phyloP scores from a whole-genome alignment of 1,284 basidiomycete species.

The Phlebopus sp. region DNA sequence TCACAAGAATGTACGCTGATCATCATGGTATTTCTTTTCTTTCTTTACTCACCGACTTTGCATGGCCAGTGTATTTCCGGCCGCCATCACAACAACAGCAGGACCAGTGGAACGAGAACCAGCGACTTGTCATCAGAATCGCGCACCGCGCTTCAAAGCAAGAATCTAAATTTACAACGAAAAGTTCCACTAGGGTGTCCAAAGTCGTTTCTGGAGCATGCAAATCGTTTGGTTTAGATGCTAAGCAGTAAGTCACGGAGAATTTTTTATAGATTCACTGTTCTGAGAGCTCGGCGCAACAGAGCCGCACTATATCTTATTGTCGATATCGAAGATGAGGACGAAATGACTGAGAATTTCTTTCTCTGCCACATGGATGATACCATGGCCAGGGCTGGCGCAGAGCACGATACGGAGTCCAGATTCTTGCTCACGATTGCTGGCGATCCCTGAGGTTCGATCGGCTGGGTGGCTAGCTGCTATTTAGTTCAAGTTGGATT shows the following conservation, averaged over 20 bases:
- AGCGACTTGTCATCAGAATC: slow-evolving; percentile 34
- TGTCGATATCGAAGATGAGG: slow-evolving; percentile 23
- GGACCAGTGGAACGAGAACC: slow-evolving; percentile 6
- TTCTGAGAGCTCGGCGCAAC: background rate
- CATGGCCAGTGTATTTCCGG: slow-evolving; percentile 3
- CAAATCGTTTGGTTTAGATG: slow-evolving; percentile 40
- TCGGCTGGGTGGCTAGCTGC: background rate
- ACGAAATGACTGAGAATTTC: slow-evolving; percentile 17
- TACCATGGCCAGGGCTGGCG: slow-evolving; percentile 30
- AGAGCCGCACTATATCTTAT: slow-evolving; percentile 29
- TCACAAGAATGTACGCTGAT: slow-evolving; percentile 12
- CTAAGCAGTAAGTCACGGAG: slow-evolving; percentile 25
- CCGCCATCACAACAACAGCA: slow-evolving; percentile 2
- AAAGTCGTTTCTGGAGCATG: slow-evolving; percentile 44
- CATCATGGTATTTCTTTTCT: background rate
- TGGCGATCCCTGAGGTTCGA: slow-evolving; percentile 16
- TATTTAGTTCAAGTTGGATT: background rate
- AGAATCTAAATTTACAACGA: slow-evolving; percentile 42
- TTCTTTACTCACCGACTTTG: background rate
- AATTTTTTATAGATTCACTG: background rate
- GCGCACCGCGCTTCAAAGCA: slow-evolving; percentile 29
- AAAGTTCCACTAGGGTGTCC: slow-evolving; percentile 39
- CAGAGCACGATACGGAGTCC: slow-evolving; percentile 19
- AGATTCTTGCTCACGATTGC: slow-evolving; percentile 26
- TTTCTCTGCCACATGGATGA: slow-evolving; percentile 31